Evolutionary conservation across 1,139 yeast species (phyloP).

Genomic region (Pichia sp.): DNA sequence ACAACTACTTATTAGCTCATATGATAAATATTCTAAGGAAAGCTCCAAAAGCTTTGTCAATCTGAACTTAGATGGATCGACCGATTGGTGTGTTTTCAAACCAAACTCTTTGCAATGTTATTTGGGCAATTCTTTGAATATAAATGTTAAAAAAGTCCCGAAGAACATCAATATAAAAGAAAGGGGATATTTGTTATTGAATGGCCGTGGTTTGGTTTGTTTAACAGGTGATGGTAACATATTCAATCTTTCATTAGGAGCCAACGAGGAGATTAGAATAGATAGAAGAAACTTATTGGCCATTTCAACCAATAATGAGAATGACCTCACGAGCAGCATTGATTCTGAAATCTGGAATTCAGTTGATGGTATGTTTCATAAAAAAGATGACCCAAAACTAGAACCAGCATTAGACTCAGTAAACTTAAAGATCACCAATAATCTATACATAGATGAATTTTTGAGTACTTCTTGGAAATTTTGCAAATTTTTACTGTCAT

Average conservation of each 20-base stretch:
- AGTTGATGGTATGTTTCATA: conserved; percentile 7
- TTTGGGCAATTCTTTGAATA: conserved; percentile 40
- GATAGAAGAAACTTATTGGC: conserved; percentile 42
- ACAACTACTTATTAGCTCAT: conserved; percentile 34
- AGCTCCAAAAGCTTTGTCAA: conserved; percentile 32
- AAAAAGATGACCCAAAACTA: background rate
- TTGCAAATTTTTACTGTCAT: background rate
- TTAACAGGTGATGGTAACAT: conserved; percentile 52
- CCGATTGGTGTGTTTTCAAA: conserved; percentile 54
- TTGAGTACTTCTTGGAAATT: background rate
- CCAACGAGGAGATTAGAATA: conserved; percentile 42
- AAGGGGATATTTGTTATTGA: conserved; percentile 38
- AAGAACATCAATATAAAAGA: conserved; percentile 30
- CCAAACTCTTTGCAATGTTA: conserved; percentile 40
- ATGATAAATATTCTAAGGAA: conserved; percentile 7
- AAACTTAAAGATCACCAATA: conserved; percentile 1
- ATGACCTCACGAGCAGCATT: conserved; percentile 15
- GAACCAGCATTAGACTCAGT: no score
- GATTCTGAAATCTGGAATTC: conserved; percentile 8
- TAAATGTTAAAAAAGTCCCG: conserved; percentile 35
- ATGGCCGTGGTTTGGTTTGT: conserved; percentile 54
- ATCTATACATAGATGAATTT: conserved; percentile 1
- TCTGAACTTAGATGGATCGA: conserved; percentile 44
- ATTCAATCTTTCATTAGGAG: conserved; percentile 37
- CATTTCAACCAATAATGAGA: conserved; percentile 41